These are phyloP conservation scores for Penicillium sp. DNA, from an alignment of 2,329 filamentous ascomycete species.

Conservation along the genomic window DNA sequence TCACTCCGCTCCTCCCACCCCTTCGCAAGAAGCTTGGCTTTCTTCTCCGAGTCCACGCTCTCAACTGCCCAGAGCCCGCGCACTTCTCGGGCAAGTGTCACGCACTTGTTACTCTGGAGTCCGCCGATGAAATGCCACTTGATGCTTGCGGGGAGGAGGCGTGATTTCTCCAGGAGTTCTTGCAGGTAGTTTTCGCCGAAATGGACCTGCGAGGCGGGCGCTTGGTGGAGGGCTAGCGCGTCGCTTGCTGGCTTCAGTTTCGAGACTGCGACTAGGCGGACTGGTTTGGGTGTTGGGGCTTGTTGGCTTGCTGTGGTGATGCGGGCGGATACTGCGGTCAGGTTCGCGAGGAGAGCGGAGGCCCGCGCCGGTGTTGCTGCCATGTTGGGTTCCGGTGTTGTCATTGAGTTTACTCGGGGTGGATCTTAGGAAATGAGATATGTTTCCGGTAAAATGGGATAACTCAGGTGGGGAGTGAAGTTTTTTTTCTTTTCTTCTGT, in stretches of 20 bases:
- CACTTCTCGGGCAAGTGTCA: constrained; percentile 75
- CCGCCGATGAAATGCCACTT: constrained; percentile 97
- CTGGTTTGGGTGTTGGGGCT: constrained; percentile 22
- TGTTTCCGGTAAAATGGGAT: no score
- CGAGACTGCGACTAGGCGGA: constrained; percentile 86
- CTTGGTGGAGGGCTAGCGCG: constrained; percentile 76
- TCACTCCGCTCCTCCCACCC: constrained; percentile 62
- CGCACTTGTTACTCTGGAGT: constrained; percentile 92
- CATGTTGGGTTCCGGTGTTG: constrained; percentile 46
- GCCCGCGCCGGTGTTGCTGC: constrained; percentile 58
- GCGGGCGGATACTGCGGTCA: constrained; percentile 61
- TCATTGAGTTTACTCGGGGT: constrained; percentile 1
- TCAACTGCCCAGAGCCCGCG: constrained; percentile 90
- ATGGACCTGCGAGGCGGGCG: constrained; percentile 64
- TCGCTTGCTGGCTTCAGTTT: constrained; percentile 95
- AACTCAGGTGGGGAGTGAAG: no score
- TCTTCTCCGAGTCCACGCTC: constrained; percentile 84
- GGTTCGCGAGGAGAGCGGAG: constrained; percentile 62
- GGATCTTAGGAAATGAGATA: neutral
- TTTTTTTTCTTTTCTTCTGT: neutral
- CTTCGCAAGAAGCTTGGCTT: constrained; percentile 78
- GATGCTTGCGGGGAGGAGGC: constrained; percentile 70
- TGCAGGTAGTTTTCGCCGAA: constrained; percentile 98
- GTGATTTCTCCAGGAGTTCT: constrained; percentile 84
- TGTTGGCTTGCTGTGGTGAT: constrained; percentile 53